These are phyloP conservation scores for Cladophialophora exuberans DNA, from an alignment of 2,329 filamentous ascomycete species.

Conservation along the genomic window DNA sequence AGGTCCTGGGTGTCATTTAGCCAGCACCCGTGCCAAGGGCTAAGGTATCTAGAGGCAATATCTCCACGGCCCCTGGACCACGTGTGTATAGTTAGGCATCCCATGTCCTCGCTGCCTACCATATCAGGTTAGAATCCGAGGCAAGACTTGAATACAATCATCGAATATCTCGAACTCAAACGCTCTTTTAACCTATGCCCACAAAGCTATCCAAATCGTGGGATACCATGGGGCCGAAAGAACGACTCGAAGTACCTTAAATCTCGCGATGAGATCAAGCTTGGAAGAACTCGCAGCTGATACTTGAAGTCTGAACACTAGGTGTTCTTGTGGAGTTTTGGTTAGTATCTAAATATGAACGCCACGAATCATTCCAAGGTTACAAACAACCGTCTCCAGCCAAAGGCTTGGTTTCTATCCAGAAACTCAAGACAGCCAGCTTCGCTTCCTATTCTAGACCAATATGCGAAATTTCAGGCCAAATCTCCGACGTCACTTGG, in stretches of 20 bases:
- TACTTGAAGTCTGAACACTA: too few species aligned
- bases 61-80: too few species aligned
- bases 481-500: not conserved
- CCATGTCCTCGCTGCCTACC: too few species aligned
- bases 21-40: too few species aligned
- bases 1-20: too few species aligned
- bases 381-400: too few species aligned
- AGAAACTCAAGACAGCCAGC: not conserved
- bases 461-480: not conserved
- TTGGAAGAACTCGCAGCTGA: not conserved
- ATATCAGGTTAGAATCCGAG: not conserved
- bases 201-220: not conserved
- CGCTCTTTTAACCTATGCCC: not conserved
- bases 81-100: too few species aligned
- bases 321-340: not conserved
- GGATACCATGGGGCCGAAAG: not conserved
- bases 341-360: not conserved
- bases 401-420: not conserved
- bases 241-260: not conserved
- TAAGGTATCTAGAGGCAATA: too few species aligned
- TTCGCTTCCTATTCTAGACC: not conserved
- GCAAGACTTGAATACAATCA: not conserved
- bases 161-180: not conserved
- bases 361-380: not conserved
- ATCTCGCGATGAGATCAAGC: not conserved